Conservation (phyloP, 129 eudicot genomes). For the Arctium lappa region DNA sequence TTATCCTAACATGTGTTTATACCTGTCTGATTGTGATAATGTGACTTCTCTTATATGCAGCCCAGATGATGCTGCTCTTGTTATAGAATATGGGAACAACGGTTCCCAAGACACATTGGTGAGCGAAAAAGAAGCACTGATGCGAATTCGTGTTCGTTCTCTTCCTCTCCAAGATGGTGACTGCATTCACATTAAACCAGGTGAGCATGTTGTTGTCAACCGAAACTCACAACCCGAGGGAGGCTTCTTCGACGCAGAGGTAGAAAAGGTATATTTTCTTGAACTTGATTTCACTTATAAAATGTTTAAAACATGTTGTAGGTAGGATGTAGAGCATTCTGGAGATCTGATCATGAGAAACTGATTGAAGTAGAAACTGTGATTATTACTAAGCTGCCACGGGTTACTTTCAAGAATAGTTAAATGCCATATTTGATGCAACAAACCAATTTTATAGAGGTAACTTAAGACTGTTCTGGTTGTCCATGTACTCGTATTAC, state of each 20-base stretch:
- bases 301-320: neutral
- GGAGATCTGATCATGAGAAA: neutral
- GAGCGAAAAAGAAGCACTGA: conserved; percentile 46
- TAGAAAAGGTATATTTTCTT: conserved; percentile 50
- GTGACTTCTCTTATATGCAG: conserved; percentile 32
- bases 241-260: conserved; percentile 62
- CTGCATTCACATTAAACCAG: conserved; percentile 46
- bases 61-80: conserved; percentile 48
- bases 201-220: conserved; percentile 59
- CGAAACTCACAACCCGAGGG: conserved; percentile 23
- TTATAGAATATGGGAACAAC: conserved; percentile 31
- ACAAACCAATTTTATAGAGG: neutral
- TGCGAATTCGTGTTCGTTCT: conserved; percentile 59
- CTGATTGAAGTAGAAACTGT: neutral
- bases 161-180: conserved; percentile 50
- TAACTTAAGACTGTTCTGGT: neutral
- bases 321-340: neutral
- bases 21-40: neutral
- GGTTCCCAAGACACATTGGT: conserved; percentile 34
- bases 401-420: neutral
- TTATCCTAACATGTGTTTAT: conserved; percentile 8
- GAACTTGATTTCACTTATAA: conserved; percentile 1
- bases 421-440: neutral
- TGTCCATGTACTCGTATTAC: neutral
- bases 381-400: neutral